Percentiles rank a stretch among this genome's conserved stretches.
Conservation (phyloP, 768 basidiomycete species). For the Pulveroboletus sp. region DNA sequence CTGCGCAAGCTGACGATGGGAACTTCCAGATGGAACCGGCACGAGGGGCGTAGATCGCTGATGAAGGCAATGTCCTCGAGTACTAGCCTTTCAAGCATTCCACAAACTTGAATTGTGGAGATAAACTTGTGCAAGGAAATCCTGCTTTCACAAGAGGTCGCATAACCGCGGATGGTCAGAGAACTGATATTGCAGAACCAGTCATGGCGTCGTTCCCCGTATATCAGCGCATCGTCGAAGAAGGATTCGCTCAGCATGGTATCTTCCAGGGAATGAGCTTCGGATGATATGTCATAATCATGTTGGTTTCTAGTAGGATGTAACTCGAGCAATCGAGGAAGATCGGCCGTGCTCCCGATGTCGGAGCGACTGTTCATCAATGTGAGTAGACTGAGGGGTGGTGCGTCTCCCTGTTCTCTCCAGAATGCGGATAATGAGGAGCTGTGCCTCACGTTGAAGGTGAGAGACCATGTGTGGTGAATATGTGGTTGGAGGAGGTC, state of each 20-base stretch:
- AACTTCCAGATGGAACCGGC: conserved; percentile 5
- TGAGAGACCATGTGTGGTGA: conserved; percentile 3
- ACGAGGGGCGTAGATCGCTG: conserved; percentile 3
- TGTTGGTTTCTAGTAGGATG: too few relatives aligned
- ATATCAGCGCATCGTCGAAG: neutral
- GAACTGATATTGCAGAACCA: conserved; percentile 6
- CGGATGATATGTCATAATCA: too few relatives aligned
- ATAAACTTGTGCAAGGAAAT: conserved; percentile 5
- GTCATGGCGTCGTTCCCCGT: neutral
- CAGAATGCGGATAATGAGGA: conserved; percentile 1
- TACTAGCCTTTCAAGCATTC: neutral
- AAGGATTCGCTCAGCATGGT: neutral
- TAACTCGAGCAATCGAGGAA: neutral
- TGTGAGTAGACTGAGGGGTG: neutral
- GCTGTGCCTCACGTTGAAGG: conserved; percentile 4
- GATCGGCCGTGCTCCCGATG: neutral
- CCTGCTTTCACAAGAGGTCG: neutral
- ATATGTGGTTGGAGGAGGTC: conserved; percentile 5
- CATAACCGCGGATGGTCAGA: neutral
- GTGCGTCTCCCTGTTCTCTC: conserved; percentile 5
- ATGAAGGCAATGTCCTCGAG: conserved; percentile 3
- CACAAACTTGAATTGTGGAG: neutral
- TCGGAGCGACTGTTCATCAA: neutral
- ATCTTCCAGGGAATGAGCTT: neutral
- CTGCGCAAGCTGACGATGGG: neutral